Conservation (phyloP, 164 flowering plant genomes). For the Vitis vinifera region DNA sequence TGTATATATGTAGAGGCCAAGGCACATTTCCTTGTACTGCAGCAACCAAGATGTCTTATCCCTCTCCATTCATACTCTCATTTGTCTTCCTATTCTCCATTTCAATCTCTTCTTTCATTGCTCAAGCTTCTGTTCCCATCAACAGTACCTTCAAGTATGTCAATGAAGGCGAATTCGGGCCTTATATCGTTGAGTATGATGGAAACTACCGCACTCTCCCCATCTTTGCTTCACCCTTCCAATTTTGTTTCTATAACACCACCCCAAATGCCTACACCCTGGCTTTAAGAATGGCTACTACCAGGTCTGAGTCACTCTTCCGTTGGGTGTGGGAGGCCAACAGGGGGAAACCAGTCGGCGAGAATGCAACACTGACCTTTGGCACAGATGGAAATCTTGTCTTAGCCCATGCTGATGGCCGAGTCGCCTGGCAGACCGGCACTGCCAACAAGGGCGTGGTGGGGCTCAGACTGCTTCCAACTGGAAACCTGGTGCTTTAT, state of each 20-base stretch:
- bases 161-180: constrained; percentile 45
- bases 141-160: constrained; percentile 37
- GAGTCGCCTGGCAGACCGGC: constrained; percentile 50
- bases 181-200: constrained; percentile 38
- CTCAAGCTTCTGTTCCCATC: constrained; percentile 44
- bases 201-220: constrained; percentile 28
- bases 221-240: constrained; percentile 32
- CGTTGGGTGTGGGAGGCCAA: constrained; percentile 69
- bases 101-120: constrained; percentile 5
- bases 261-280: constrained; percentile 50
- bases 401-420: constrained; percentile 45
- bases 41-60: neutral
- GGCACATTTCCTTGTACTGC: neutral
- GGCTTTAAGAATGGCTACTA: constrained; percentile 35
- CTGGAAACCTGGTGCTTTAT: constrained; percentile 52
- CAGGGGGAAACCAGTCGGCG: constrained; percentile 44
- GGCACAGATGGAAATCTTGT: constrained; percentile 54
- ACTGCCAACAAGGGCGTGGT: constrained; percentile 56
- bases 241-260: constrained; percentile 44
- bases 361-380: constrained; percentile 41
- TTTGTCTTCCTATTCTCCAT: constrained; percentile 13
- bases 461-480: constrained; percentile 36
- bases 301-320: constrained; percentile 20
- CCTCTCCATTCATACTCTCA: neutral
- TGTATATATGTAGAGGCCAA: neutral